These are phyloP conservation scores for Podospora appendiculata DNA, from an alignment of 495 filamentous ascomycete genomes.

Conservation along the genomic window DNA sequence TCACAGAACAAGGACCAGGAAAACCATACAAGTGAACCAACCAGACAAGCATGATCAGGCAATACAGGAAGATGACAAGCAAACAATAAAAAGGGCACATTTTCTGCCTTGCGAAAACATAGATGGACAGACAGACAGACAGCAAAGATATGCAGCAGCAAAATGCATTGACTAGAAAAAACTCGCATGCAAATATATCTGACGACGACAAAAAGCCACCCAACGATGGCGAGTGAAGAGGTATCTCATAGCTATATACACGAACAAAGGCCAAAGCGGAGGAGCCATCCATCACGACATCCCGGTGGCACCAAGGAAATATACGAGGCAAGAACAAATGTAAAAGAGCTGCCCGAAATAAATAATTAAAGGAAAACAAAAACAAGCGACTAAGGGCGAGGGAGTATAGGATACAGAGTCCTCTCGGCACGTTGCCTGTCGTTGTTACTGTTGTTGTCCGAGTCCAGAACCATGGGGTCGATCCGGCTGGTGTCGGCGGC, in stretches of 20 bases:
- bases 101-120: background rate
- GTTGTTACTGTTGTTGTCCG: conserved; percentile 3
- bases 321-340: background rate
- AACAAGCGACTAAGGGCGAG: conserved; percentile 2
- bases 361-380: background rate
- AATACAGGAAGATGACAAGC: background rate
- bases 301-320: background rate
- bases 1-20: background rate
- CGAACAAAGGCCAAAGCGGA: background rate
- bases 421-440: background rate
- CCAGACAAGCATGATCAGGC: background rate
- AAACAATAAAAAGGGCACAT: background rate
- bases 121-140: background rate
- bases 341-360: background rate
- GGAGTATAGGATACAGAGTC: conserved; percentile 12
- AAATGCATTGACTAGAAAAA: too few species aligned
- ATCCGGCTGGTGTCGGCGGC: conserved; percentile 25
- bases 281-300: background rate
- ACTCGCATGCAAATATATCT: too few species aligned
- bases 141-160: too few species aligned
- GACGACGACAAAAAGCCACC: background rate
- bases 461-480: conserved; percentile 20
- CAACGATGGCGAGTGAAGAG: background rate
- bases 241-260: conserved; percentile 3
- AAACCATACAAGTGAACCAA: background rate